Conservation (phyloP, 2,329 filamentous ascomycete genomes). For the Aspergillus terreus region DNA sequence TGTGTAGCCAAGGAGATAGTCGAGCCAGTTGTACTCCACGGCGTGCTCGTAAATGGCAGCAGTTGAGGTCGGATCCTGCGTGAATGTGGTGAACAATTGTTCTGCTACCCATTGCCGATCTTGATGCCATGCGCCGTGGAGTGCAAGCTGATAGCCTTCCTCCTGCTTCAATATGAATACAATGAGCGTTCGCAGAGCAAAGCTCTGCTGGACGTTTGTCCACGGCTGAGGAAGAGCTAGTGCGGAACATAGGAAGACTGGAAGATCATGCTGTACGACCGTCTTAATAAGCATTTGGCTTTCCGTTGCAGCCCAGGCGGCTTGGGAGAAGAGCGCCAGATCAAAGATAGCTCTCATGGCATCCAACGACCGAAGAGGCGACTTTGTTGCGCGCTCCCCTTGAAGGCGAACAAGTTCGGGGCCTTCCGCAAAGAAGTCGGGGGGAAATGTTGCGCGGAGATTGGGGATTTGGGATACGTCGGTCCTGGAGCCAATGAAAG, state of each 20-base stretch:
- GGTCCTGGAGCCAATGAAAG: constrained; percentile 74
- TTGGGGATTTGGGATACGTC: constrained; percentile 83
- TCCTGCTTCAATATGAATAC: constrained; percentile 78
- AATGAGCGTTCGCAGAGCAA: constrained; percentile 59
- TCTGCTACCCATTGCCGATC: constrained; percentile 82
- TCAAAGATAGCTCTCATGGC: constrained; percentile 68
- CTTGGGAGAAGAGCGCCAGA: constrained; percentile 57
- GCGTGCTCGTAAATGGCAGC: constrained; percentile 74
- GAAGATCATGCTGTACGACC: constrained; percentile 54
- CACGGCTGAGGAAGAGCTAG: constrained; percentile 48
- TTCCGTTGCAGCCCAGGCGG: constrained; percentile 54
- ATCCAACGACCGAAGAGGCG: constrained; percentile 83
- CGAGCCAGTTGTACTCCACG: constrained; percentile 76
- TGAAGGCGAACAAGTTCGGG: constrained; percentile 58
- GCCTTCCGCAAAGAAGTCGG: constrained; percentile 59
- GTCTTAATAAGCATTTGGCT: constrained; percentile 56
- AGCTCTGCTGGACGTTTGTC: constrained; percentile 46
- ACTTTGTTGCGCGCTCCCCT: constrained; percentile 67
- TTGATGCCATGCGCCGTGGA: constrained; percentile 88
- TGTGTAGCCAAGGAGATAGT: constrained; percentile 71
- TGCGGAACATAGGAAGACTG: constrained; percentile 50
- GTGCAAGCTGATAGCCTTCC: constrained; percentile 77
- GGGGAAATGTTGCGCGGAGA: constrained; percentile 71
- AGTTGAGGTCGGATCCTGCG: constrained; percentile 63
- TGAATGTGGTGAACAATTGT: constrained; percentile 73